Evolutionary conservation across 2,329 filamentous ascomycete genomes (phyloP), one percentile per base, ranked within the genome.

Genomic region (Arachnopeziza araneosa): DNA sequence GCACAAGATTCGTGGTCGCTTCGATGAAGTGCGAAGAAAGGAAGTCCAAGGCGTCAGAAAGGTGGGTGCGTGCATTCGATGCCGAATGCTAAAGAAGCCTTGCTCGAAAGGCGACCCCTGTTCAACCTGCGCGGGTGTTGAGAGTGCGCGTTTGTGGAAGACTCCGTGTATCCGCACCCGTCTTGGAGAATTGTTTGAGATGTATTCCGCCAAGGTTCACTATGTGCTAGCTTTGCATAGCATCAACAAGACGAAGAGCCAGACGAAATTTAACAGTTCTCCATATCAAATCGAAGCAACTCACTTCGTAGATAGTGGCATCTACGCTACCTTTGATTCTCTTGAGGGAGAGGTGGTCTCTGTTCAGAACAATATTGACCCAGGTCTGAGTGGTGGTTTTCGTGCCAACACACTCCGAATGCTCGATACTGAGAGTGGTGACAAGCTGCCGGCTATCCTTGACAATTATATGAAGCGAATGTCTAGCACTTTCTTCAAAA

Each of bases 11-110:
- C 79, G 84, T 10, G 81, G 83, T 3, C 77, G 81, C 9, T 87
- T 87, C 64, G 82, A 80, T 22, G 76, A 82, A 5, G 75, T 75
- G 1, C 78, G 85, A n/a, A 78, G 85, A 23, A 85, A 83, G 68
- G 83, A 88, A 67, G 85, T 88, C 1, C 83, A 86, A 64, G 82
- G 84, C 63, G 83, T 88, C 23, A 81, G 85, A 24, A 84, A 85
- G 66, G 80, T 85, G 44, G 85, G 85, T 6, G 85, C 85, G 14
- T 88, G 85, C 66, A 86, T 87, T 56, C 77, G 85, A 52, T 88
- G 85, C 67, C 79, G 84, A 48, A 87, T 88, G 63, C 73, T 88
- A 44, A 80, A 85, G 60, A 88, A 88, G 73, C 85, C 83, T 1
- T 88, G 85, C 67, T 85, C 83, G n/a, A 81, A 79, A 60, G 85